Evolutionary conservation across 139 green algal species (phyloP), one percentile per base, ranked within the genome.

Genomic region (Chlorella sorokiniana): DNA sequence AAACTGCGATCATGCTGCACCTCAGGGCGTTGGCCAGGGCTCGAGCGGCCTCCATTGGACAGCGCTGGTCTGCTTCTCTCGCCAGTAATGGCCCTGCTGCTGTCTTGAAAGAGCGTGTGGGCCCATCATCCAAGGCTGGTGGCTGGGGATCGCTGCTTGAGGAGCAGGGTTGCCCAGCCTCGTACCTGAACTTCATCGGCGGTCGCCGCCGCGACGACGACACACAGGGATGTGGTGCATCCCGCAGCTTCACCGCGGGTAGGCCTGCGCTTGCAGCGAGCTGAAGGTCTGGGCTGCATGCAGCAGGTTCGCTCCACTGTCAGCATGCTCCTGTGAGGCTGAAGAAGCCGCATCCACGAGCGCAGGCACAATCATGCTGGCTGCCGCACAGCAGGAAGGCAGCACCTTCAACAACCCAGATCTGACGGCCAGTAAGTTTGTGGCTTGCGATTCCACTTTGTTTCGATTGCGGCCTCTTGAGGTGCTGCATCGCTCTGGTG

Each of bases 331-430:
- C n/a, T n/a, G n/a, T n/a, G n/a, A n/a, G n/a, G n/a, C n/a, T n/a
- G n/a, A n/a, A n/a, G n/a, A n/a, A n/a, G 52, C 52, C 52, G 52
- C 52, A 61, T 6, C 52, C 9, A 23, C 52, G 9, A 23, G 64
- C n/a, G 16, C 68, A 76, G 69, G 69, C 29, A 41, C 8, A 8
- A 23, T 51, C 14, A 33, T 67, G 51, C 29, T 51, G 71, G 31
- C 31, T 4, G 64, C 64, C 9, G 52, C 52, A 20, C 64, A 71
- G 64, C 69, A 77, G 69, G 33, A 65, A 35, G 74, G 74, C 54
- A 71, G 56, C 40, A 81, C 54, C 10, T 71, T 81, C 74, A 81
- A 81, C 16, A 61, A 81, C 40, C 74, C 74, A 10, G 40, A 70
- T 61, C 38, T 40, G 38, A 81, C 74, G 10, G 56, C 74, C 37